phyloP scores from a whole-genome alignment of 2,329 filamentous ascomycete genomes.

The Paraconiothyrium sp. region DNA sequence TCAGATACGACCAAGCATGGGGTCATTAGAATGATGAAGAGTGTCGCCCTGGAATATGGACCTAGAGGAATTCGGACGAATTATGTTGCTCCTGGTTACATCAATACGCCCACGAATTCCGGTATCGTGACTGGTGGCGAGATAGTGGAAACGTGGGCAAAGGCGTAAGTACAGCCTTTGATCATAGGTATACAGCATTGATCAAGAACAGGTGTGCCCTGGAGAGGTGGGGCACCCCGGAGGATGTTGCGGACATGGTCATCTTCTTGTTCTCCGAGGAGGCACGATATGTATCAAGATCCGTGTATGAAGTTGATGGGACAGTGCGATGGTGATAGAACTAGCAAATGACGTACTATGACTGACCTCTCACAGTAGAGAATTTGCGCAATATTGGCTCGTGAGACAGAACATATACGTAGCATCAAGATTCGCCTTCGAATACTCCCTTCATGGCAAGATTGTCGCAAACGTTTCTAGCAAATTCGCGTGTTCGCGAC shows the following conservation, averaged over 20 bases:
- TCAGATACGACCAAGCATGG: conserved; percentile 18
- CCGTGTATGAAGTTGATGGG: conserved; percentile 23
- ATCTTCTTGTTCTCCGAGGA: conserved; percentile 18
- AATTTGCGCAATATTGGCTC: too few relatives aligned
- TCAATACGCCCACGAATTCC: conserved; percentile 16
- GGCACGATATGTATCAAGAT: conserved; percentile 17
- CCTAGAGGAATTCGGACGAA: conserved; percentile 14
- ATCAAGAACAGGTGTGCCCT: conserved; percentile 8
- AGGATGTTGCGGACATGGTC: conserved; percentile 21
- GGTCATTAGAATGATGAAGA: conserved; percentile 19
- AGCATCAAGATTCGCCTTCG: background rate
- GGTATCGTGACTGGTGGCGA: conserved; percentile 13
- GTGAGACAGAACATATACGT: background rate
- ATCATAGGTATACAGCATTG: background rate
- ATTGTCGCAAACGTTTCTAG: conserved; percentile 19
- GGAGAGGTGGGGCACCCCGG: conserved; percentile 18
- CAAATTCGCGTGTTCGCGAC: background rate
- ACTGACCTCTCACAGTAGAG: too few relatives aligned
- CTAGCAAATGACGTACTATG: background rate
- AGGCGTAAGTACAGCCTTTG: conserved; percentile 5
- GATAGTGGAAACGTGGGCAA: conserved; percentile 13
- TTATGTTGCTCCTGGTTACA: conserved; percentile 17
- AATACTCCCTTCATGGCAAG: conserved; percentile 14
- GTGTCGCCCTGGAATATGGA: conserved; percentile 12
- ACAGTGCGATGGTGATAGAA: conserved; percentile 16